Evolutionary conservation across 371 early-diverging fungal genomes (phyloP), one percentile per base, ranked within the genome.

Genomic region (Coemansia sp.): DNA sequence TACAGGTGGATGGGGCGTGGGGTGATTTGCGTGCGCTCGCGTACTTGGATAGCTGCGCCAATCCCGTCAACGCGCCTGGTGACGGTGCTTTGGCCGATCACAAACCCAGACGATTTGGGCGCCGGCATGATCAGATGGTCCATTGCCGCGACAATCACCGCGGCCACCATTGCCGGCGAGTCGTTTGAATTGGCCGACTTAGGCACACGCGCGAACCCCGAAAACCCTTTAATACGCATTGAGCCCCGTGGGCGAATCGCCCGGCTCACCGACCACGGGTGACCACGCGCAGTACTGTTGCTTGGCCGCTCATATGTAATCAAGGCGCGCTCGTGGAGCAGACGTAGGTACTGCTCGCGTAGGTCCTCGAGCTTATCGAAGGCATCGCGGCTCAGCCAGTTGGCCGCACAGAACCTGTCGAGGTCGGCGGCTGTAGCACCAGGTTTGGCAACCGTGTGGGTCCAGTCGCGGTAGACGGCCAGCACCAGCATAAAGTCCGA

Each of bases 241-340:
- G 47, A 47, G 20, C 16, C 14, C 5, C 4, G 26, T 0, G 47
- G 16, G n/a, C 47, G 47, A 16, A 47, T 47, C 5, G 20, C 8
- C 0, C 47, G 47, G 8, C 20, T 16, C n/a, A 26, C 47, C 7
- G 45, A 16, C 6, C 45, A 16, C 16, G 8, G 4, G 8, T 36
- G 38, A 36, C 4, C 38, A 36, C 8, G 38, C 8, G 38, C 38
- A 36, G 38, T 11, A 9, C 4, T n/a, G n/a, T 16, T 43, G 14
- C 6, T 5, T 20, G 20, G 16, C 20, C 20, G 47, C n/a, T 47
- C 47, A 20, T 47, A 47, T 9, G 63, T 4, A 60, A 92, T 84
- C 73, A 94, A 88, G 0, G 91, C 91, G 50, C 87, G 89, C 32
- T 86, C 86, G n/a, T 83, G 71, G 32, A 94, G 67, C 34, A 92